Evolutionary conservation across 352 stramenopile genomes (phyloP), one percentile per base, ranked within the genome.

Genomic region (Saprolegnia parasitica): DNA sequence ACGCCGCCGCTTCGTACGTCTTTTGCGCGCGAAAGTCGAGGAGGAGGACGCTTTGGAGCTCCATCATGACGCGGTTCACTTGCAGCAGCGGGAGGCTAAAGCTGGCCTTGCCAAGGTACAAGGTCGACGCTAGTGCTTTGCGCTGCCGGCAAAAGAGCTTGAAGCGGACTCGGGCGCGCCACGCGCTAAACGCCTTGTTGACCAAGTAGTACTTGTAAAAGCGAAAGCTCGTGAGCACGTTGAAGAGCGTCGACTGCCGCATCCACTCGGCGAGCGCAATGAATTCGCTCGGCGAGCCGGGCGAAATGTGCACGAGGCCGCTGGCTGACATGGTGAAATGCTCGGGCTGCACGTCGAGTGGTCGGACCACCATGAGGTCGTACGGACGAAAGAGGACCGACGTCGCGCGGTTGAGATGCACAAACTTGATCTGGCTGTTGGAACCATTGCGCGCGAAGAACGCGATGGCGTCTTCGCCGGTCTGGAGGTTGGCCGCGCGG

Each of bases 121-220:
- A 78, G 20, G 77, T 78, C 21, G 79, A 74, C 40, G 79, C 79
- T 9, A 98, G 61, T 42, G 86, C 86, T 71, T 93, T 95, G 20
- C 93, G 86, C 68, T 98, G 90, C 11, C 88, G 79, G 42, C 77
- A 91, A 71, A 95, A 98, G 0, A 97, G 74, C 52, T 97, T 96
- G 71, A 85, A 97, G 2, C 89, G 82, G 32, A 98, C 85, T 67
- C 93, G 95, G n/a, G 85, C 79, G 18, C 78, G 73, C 95, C 95
- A 98, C 15, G 87, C 64, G 0, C 77, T 84, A 62, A 98, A 97
- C 8, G 79, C 77, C 68, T 98, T 98, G 57, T 84, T 83, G n/a
- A 96, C 84, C 9, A 98, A 75, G 67, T 97, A 98, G 63, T 97
- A 78, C 76, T 96, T 97, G 78, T 97, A 98, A 71, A 97, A 98